Conservation (phyloP, 2,329 filamentous ascomycete genomes). For the Stachybotrys chlorohalonatus region DNA sequence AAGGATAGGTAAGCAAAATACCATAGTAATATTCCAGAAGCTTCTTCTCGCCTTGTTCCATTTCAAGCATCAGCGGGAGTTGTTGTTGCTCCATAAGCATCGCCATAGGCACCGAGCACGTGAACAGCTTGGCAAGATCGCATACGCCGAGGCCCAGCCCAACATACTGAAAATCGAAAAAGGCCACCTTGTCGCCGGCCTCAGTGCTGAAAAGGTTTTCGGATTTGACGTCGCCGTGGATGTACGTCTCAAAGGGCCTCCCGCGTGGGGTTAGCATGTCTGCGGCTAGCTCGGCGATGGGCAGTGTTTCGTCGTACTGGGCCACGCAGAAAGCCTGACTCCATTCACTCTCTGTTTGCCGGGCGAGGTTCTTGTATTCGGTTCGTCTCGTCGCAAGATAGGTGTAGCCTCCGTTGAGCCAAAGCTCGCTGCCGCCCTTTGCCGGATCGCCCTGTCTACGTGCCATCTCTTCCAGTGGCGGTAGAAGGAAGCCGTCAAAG, state of each 20-base stretch:
- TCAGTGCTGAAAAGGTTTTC: constrained; percentile 55
- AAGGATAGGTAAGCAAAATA: constrained; percentile 16
- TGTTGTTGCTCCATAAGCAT: constrained; percentile 34
- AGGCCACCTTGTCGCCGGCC: constrained; percentile 42
- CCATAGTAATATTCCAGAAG: constrained; percentile 43
- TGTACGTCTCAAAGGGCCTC: constrained; percentile 41
- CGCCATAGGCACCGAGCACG: constrained; percentile 50
- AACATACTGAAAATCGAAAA: constrained; percentile 63
- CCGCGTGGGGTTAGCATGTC: constrained; percentile 36
- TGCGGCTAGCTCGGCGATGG: constrained; percentile 45
- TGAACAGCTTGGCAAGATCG: constrained; percentile 59
- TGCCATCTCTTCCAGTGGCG: constrained; percentile 46
- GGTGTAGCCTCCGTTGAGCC: constrained; percentile 61
- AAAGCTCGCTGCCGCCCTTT: constrained; percentile 25
- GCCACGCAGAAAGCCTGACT: constrained; percentile 34
- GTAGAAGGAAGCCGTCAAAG: constrained; percentile 31
- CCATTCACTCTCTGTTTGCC: constrained; percentile 46
- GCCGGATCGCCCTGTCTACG: constrained; percentile 9
- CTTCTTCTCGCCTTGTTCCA: constrained; percentile 39
- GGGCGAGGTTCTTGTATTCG: constrained; percentile 42
- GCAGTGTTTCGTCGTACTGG: constrained; percentile 10
- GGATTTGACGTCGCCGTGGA: constrained; percentile 63
- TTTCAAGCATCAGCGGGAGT: constrained; percentile 26
- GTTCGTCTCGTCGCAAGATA: constrained; percentile 54
- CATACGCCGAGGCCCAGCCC: constrained; percentile 56